Evolutionary conservation across 352 stramenopile species (phyloP).

Genomic region (Peronospora destructor): DNA sequence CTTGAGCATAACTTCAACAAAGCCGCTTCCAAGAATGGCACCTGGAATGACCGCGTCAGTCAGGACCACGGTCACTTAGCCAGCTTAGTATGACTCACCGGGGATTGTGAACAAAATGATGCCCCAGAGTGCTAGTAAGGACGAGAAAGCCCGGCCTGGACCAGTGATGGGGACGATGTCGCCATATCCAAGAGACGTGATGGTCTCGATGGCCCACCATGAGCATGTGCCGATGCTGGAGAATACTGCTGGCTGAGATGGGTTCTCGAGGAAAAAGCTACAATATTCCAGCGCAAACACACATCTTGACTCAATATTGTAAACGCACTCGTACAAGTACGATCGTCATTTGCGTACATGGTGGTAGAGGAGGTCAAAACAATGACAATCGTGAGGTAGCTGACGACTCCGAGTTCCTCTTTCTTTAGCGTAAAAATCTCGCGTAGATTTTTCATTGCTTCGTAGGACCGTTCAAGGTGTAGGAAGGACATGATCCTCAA

Average conservation of each 20-base stretch:
- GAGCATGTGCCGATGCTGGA: constrained; percentile 68
- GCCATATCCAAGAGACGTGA: constrained; percentile 82
- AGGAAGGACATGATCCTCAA: constrained; percentile 78
- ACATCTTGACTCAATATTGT: not conserved
- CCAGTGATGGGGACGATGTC: constrained; percentile 77
- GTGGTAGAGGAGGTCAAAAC: constrained; percentile 79
- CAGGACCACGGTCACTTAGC: not conserved
- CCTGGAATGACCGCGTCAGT: constrained; percentile 30
- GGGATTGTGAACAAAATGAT: constrained; percentile 85
- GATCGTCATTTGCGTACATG: constrained; percentile 43
- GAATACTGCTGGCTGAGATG: constrained; percentile 63
- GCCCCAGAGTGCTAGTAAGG: constrained; percentile 70
- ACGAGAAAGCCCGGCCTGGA: constrained; percentile 61
- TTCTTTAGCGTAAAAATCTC: constrained; percentile 71
- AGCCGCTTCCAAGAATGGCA: constrained; percentile 71
- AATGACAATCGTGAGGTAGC: constrained; percentile 71
- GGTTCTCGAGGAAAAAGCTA: constrained; percentile 79
- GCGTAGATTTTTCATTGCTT: constrained; percentile 68
- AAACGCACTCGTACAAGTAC: not conserved
- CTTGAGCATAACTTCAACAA: constrained; percentile 83
- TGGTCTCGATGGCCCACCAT: constrained; percentile 79
- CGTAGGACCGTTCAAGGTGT: constrained; percentile 69
- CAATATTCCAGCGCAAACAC: not conserved
- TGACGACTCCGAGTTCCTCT: constrained; percentile 71
- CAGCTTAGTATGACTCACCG: constrained; percentile 16